Conservation (phyloP, 352 stramenopile species). For the Phytophthora kernoviae region DNA sequence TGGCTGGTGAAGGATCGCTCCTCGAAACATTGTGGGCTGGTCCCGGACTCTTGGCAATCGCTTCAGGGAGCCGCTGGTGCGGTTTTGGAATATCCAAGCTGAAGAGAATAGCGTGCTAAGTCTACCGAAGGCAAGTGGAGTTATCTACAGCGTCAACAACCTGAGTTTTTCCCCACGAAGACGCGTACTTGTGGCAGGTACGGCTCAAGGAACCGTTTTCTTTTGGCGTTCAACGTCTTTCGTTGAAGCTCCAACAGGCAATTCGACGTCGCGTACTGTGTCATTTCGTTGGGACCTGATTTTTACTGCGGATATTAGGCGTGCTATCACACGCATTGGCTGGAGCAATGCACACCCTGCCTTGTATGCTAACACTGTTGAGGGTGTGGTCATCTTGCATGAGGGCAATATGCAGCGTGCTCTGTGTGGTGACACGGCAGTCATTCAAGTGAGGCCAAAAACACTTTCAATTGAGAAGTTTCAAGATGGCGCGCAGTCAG, state of each 20-base stretch:
- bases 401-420: conserved; percentile 87
- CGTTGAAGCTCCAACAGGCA: conserved; percentile 21
- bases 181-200: conserved; percentile 90
- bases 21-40: conserved; percentile 89
- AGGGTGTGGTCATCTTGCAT: conserved; percentile 80
- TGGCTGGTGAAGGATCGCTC: conserved; percentile 83
- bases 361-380: conserved; percentile 73
- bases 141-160: conserved; percentile 75
- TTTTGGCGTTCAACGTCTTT: conserved; percentile 89
- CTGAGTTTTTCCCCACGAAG: conserved; percentile 90
- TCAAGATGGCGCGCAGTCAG: conserved; percentile 52
- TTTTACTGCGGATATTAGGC: conserved; percentile 59
- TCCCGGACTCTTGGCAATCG: conserved; percentile 88
- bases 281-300: conserved; percentile 76
- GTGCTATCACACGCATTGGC: conserved; percentile 54
- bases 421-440: conserved; percentile 79
- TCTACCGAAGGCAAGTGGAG: conserved; percentile 52
- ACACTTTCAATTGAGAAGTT: conserved; percentile 80
- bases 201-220: conserved; percentile 79
- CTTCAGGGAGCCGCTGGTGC: conserved; percentile 89
- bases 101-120: conserved; percentile 94
- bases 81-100: conserved; percentile 92
- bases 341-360: conserved; percentile 73
- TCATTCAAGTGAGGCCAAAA: conserved; percentile 82
- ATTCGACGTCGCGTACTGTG: conserved; percentile 15